These are phyloP conservation scores for Intubia oerlemansii DNA, from an alignment of 2,329 filamentous ascomycete species.

Conservation along the genomic window DNA sequence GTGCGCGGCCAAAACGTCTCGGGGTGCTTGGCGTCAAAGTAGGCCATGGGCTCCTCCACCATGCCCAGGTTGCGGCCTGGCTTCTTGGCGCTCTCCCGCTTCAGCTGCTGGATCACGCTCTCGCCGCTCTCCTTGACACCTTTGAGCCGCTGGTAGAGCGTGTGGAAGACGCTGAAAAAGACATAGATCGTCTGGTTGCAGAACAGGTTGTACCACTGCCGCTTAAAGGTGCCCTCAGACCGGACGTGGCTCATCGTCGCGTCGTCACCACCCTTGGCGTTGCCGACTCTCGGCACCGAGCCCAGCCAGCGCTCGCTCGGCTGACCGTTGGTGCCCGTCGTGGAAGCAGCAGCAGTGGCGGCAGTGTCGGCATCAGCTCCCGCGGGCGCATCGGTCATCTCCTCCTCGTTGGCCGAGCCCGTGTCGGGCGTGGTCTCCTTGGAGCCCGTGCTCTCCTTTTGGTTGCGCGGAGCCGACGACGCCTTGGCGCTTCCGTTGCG, in stretches of 20 bases:
- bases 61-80: conserved; percentile 70
- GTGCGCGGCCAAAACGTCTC: conserved; percentile 73
- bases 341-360: conserved; percentile 22
- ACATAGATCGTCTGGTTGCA: conserved; percentile 81
- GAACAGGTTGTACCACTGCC: conserved; percentile 74
- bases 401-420: conserved; percentile 57
- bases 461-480: conserved; percentile 22
- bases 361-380: background rate
- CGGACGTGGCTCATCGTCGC: conserved; percentile 13
- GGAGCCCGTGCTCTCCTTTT: conserved; percentile 62
- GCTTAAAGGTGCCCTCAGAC: conserved; percentile 57
- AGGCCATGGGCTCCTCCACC: conserved; percentile 56
- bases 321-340: conserved; percentile 44
- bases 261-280: conserved; percentile 43
- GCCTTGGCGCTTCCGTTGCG: conserved; percentile 45
- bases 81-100: conserved; percentile 52
- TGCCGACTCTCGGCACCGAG: conserved; percentile 29
- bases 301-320: conserved; percentile 39
- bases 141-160: conserved; percentile 66
- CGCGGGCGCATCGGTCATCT: conserved; percentile 40
- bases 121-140: conserved; percentile 65
- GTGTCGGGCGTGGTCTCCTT: conserved; percentile 79
- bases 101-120: conserved; percentile 52
- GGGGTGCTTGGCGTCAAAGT: conserved; percentile 44
- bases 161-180: conserved; percentile 85